Evolutionary conservation across 495 filamentous ascomycete genomes (phyloP).

Genomic region (Xylaria curta): DNA sequence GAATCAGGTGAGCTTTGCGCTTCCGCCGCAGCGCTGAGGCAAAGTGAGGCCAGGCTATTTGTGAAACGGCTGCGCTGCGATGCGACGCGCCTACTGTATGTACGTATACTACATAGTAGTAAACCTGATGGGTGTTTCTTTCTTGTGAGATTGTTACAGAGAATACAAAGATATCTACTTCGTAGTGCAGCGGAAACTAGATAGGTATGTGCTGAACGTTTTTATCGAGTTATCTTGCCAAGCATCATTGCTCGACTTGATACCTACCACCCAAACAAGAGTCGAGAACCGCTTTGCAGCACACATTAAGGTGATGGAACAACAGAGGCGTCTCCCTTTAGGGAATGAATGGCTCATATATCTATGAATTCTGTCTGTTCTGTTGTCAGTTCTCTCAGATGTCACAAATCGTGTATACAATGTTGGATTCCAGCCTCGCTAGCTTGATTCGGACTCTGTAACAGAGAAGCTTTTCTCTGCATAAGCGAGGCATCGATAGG

Average conservation of each 20-base stretch:
- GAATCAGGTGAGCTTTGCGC: slow-evolving; percentile 24
- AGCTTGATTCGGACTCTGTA: background rate
- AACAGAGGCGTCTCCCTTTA: background rate
- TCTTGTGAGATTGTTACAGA: background rate
- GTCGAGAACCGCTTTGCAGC: background rate
- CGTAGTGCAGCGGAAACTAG: background rate
- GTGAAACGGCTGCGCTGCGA: slow-evolving; percentile 24
- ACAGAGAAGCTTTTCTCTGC: slow-evolving; percentile 17
- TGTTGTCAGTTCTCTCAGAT: background rate
- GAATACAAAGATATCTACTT: background rate
- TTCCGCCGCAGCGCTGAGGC: slow-evolving; percentile 23
- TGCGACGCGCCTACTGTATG: slow-evolving; percentile 19
- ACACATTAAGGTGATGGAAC: background rate
- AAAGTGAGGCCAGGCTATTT: slow-evolving; percentile 27
- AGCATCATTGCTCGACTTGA: background rate
- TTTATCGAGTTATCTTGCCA: background rate
- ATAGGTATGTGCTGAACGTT: background rate
- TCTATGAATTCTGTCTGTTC: background rate
- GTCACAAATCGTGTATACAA: background rate
- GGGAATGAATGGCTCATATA: background rate
- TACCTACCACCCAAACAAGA: background rate
- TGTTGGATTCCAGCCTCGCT: background rate
- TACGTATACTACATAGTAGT: background rate
- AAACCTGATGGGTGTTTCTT: background rate
- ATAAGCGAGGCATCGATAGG: slow-evolving; percentile 19